These are phyloP conservation scores for Byssothecium circinans DNA, from an alignment of 2,329 filamentous ascomycete species.

Conservation along the genomic window DNA sequence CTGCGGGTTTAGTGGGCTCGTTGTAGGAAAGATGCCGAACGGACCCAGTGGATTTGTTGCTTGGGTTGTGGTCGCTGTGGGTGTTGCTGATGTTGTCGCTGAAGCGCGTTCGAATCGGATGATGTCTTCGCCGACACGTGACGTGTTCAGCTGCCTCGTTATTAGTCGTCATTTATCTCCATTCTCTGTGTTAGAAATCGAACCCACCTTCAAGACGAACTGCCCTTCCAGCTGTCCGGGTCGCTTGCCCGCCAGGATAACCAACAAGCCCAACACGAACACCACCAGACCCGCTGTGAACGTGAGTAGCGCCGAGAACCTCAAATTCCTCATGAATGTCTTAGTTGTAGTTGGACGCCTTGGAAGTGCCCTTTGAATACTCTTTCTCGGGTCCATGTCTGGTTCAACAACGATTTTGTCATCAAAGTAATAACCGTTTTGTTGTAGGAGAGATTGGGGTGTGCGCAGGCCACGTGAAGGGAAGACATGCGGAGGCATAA, in stretches of 20 bases:
- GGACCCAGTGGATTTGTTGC: conserved; percentile 6
- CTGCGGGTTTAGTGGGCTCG: conserved; percentile 12
- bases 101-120: conserved; percentile 15
- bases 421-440: conserved; percentile 4
- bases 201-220: conserved; percentile 25
- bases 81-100: conserved; percentile 6
- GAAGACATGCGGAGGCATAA: not conserved
- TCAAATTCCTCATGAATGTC: conserved; percentile 21
- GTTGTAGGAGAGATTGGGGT: not conserved
- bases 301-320: conserved; percentile 22
- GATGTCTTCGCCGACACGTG: conserved; percentile 17
- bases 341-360: conserved; percentile 21
- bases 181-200: not conserved
- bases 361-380: conserved; percentile 24
- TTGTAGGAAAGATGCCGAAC: conserved; percentile 13
- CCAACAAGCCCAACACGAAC: conserved; percentile 21
- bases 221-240: conserved; percentile 14
- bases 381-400: conserved; percentile 21
- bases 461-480: not conserved
- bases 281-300: conserved; percentile 13
- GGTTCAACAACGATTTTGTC: conserved; percentile 19
- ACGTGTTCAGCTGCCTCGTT: conserved; percentile 18
- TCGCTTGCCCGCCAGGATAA: conserved; percentile 20
- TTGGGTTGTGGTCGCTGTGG: conserved; percentile 5
- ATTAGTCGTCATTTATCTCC: conserved; percentile 3